Evolutionary conservation across 768 basidiomycete genomes (phyloP).

Genomic region (Sporobolomyces pararoseus): DNA sequence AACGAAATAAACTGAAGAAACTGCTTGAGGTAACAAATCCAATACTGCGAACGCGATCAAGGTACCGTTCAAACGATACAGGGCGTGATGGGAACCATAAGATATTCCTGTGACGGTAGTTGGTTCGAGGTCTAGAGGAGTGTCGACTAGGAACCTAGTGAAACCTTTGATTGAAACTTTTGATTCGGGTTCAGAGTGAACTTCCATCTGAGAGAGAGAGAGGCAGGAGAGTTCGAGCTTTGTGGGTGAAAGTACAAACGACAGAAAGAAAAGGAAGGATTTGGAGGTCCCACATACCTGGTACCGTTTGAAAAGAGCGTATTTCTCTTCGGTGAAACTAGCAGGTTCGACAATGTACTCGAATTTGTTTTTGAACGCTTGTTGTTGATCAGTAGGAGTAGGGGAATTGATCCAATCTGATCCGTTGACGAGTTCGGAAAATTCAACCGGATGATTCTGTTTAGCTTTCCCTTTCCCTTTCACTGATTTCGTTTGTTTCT

Average conservation of each 20-base stretch:
- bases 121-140: constrained; percentile 68
- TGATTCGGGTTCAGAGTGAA: constrained; percentile 66
- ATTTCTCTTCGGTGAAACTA: constrained; percentile 76
- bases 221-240: too few species aligned
- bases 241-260: too few species aligned
- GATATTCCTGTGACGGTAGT: constrained; percentile 56
- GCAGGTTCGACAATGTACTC: constrained; percentile 62
- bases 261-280: not conserved
- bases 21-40: constrained; percentile 81
- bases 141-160: constrained; percentile 69
- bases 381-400: constrained; percentile 18
- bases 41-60: constrained; percentile 82
- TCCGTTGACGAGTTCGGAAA: not conserved
- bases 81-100: constrained; percentile 90
- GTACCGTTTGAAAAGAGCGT: constrained; percentile 68
- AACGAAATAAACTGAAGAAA: constrained; percentile 82
- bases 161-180: constrained; percentile 41
- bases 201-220: constrained; percentile 49
- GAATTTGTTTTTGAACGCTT: constrained; percentile 37
- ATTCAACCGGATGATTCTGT: constrained; percentile 32
- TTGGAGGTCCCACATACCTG: constrained; percentile 48
- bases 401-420: constrained; percentile 11
- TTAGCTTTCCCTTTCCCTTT: constrained; percentile 44
- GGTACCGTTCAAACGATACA: constrained; percentile 75
- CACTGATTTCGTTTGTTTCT: constrained; percentile 5